Evolutionary conservation across 768 basidiomycete genomes (phyloP).

Genomic region (Kwoniella sp.): DNA sequence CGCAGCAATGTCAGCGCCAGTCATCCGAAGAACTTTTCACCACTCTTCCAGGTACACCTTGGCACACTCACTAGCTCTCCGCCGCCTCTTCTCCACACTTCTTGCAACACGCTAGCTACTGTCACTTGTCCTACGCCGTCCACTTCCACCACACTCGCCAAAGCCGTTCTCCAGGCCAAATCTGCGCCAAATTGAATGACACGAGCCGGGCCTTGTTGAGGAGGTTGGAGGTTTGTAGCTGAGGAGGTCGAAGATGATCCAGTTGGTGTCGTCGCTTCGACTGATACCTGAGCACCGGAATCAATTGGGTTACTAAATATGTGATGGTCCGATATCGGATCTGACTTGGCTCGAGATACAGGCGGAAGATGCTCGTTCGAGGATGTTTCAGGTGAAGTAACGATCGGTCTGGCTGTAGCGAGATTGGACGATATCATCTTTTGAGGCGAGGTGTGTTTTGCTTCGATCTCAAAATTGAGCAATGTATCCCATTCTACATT

Average conservation of each 20-base stretch:
- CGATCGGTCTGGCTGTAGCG: neutral
- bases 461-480: conserved; percentile 31
- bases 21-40: no score
- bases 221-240: neutral
- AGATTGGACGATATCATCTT: conserved; percentile 11
- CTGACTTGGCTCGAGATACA: conserved; percentile 11
- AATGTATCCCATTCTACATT: conserved; percentile 35
- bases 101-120: conserved; percentile 37
- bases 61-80: conserved; percentile 40
- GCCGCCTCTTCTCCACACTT: conserved; percentile 47
- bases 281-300: neutral
- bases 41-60: no score
- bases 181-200: conserved; percentile 35
- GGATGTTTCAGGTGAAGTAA: neutral
- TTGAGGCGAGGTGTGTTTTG: neutral
- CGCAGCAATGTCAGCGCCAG: no score
- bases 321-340: conserved; percentile 15
- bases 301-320: neutral
- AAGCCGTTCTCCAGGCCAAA: conserved; percentile 44
- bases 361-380: neutral
- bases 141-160: conserved; percentile 45
- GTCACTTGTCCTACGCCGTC: conserved; percentile 43
- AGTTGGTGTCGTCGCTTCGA: conserved; percentile 1
- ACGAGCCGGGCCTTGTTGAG: neutral
- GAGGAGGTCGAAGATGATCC: neutral